Evolutionary conservation across 2,329 filamentous ascomycete genomes (phyloP).

Genomic region (Ophiostoma sp.): DNA sequence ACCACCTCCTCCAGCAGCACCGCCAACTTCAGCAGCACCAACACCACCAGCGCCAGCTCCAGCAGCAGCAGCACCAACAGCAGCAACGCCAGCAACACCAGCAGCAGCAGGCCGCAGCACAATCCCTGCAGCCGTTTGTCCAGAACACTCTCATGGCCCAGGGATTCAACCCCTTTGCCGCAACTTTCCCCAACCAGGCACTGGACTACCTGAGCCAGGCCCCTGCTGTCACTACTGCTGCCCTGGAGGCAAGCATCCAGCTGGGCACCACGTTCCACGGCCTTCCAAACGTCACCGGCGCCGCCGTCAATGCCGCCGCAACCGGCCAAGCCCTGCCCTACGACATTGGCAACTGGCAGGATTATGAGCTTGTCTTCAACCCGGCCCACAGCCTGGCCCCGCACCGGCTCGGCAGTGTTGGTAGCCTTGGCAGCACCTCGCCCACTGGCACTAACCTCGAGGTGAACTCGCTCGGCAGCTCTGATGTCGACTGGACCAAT

Average conservation of each 20-base stretch:
- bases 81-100: conserved; percentile 29
- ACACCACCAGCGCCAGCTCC: conserved; percentile 41
- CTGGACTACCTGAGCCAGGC: conserved; percentile 59
- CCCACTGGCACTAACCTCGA: conserved; percentile 78
- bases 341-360: conserved; percentile 67
- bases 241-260: conserved; percentile 55
- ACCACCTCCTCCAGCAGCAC: conserved; percentile 43
- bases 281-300: conserved; percentile 51
- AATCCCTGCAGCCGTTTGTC: conserved; percentile 50
- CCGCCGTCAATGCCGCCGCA: conserved; percentile 43
- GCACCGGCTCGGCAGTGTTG: conserved; percentile 30
- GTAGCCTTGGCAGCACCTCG: conserved; percentile 55
- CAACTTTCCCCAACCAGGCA: conserved; percentile 50
- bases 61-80: conserved; percentile 29
- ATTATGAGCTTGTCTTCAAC: conserved; percentile 58
- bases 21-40: conserved; percentile 44
- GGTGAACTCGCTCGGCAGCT: conserved; percentile 74
- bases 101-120: conserved; percentile 31
- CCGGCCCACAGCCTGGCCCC: conserved; percentile 41
- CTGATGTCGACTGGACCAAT: conserved; percentile 61
- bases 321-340: conserved; percentile 51
- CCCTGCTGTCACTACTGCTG: conserved; percentile 47
- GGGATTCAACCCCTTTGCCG: conserved; percentile 46
- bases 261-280: conserved; percentile 59
- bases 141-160: conserved; percentile 49